These are phyloP conservation scores for Pseudocercospora pini-densiflorae DNA, from an alignment of 2,329 filamentous ascomycete genomes.

Conservation along the genomic window DNA sequence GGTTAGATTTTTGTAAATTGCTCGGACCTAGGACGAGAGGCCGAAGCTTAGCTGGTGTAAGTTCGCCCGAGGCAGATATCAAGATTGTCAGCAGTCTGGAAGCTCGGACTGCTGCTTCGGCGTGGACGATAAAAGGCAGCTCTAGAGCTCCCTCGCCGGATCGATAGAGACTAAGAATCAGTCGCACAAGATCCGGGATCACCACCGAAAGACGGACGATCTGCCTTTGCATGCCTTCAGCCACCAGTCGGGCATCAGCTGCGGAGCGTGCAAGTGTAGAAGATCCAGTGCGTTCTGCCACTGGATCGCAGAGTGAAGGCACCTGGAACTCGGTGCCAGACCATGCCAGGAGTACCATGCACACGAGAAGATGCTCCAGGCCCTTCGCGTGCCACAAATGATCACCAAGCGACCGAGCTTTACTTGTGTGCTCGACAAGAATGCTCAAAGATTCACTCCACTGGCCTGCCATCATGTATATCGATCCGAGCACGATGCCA, in stretches of 20 bases:
- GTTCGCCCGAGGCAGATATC: conserved; percentile 66
- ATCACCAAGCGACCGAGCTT: conserved; percentile 80
- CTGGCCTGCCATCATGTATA: conserved; percentile 86
- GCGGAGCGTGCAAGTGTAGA: conserved; percentile 32
- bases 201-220: conserved; percentile 58
- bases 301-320: conserved; percentile 42
- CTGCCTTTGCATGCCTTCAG: conserved; percentile 36
- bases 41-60: conserved; percentile 45
- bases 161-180: conserved; percentile 75
- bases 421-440: conserved; percentile 76
- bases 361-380: conserved; percentile 82
- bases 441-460: conserved; percentile 89
- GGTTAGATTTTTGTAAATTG: neutral
- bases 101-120: conserved; percentile 75
- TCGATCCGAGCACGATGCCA: conserved; percentile 77
- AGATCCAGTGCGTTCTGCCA: conserved; percentile 33
- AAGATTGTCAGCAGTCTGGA: conserved; percentile 71
- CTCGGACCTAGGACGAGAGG: conserved; percentile 13
- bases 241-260: conserved; percentile 29
- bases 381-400: conserved; percentile 98
- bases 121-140: conserved; percentile 70
- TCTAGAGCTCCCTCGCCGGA: conserved; percentile 64
- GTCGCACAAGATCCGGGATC: conserved; percentile 75
- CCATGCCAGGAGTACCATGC: conserved; percentile 83
- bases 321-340: conserved; percentile 81